Conservation (phyloP, 2,329 filamentous ascomycete genomes). For the Monilinia aucupariae region DNA sequence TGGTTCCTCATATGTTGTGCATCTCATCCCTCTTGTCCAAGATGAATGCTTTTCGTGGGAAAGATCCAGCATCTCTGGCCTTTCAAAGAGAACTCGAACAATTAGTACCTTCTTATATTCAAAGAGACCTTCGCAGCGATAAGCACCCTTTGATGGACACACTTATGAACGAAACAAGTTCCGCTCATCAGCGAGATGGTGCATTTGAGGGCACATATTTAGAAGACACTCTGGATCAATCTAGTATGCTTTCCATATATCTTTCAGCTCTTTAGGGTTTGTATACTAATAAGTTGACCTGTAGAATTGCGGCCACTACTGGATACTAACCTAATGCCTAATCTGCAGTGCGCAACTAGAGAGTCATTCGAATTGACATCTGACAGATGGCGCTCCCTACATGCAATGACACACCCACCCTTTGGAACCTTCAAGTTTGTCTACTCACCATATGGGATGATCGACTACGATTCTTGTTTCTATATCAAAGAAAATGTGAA, state of each 20-base stretch:
- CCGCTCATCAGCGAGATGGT: background rate
- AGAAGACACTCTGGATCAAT: background rate
- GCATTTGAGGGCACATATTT: background rate
- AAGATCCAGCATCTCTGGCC: background rate
- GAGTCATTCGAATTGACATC: background rate
- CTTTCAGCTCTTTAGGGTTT: rapidly evolving
- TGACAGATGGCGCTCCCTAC: background rate
- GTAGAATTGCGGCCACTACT: background rate
- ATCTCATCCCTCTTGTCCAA: background rate
- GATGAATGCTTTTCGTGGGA: background rate
- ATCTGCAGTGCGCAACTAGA: background rate
- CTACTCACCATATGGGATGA: background rate
- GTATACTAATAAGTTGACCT: background rate
- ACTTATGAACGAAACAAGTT: background rate
- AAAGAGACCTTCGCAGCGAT: background rate
- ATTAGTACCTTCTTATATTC: background rate
- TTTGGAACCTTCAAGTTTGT: background rate
- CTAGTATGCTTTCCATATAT: background rate
- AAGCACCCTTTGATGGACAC: background rate
- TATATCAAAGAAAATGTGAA: rapidly evolving
- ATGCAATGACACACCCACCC: background rate
- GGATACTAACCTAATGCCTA: background rate
- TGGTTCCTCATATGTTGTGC: background rate
- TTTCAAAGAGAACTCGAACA: background rate
- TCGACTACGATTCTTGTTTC: background rate